Evolutionary conservation across 2,329 filamentous ascomycete genomes (phyloP).

Genomic region (Cytospora piceae): DNA sequence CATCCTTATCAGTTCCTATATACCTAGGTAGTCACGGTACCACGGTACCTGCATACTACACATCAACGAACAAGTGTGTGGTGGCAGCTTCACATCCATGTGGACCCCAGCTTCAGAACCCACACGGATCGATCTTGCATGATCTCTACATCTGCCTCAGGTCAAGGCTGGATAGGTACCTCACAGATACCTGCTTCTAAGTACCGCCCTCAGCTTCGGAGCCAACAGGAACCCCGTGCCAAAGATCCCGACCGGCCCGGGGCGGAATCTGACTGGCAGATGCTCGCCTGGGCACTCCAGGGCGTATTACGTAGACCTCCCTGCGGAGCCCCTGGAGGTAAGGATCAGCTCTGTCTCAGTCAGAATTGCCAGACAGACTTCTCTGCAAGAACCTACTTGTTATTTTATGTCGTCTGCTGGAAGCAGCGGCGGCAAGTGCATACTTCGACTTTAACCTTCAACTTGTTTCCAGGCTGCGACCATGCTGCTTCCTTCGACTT

Average conservation of each 20-base stretch:
- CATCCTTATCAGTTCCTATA: background rate
- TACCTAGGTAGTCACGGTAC: background rate
- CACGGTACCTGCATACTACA: background rate
- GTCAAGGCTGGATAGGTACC: background rate
- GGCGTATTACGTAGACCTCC: background rate
- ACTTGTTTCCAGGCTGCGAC: background rate
- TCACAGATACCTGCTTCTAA: background rate
- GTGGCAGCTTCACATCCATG: background rate
- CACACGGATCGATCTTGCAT: background rate
- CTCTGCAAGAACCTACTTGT: background rate
- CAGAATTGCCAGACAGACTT: background rate
- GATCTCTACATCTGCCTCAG: background rate
- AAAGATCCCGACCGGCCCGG: background rate
- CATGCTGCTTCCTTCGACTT: background rate
- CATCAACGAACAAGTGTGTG: background rate
- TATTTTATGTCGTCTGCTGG: background rate
- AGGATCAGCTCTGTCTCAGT: background rate
- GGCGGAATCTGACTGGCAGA: conserved; percentile 1
- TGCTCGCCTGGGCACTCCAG: background rate
- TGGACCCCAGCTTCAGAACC: background rate
- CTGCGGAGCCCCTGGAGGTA: background rate
- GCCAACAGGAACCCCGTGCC: background rate
- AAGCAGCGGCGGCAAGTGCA: background rate
- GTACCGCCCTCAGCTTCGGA: background rate
- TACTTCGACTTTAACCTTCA: background rate